Base-by-base conservation (phyloP, 139 green algal species). In the Spirogloea muscicola region DNA sequence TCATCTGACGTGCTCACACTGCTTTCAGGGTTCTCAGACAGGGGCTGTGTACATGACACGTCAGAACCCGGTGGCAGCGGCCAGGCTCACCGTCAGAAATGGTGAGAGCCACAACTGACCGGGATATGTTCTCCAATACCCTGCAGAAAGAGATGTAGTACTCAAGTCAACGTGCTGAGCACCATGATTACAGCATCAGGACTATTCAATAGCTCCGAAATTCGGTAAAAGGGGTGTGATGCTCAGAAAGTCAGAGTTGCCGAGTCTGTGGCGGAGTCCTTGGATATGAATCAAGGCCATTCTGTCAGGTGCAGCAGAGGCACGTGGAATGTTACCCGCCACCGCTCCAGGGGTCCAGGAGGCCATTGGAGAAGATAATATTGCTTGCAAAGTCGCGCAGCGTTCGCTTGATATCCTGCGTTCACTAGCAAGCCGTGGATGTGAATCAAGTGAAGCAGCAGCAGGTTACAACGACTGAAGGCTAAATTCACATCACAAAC, bases 301-400 rank as follows among this genome's bases (percentile, higher is more conserved):
- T n/a, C n/a, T n/a, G n/a, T n/a, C n/a, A n/a, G n/a, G n/a, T n/a
- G n/a, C n/a, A n/a, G n/a, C 13, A 18, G 55, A 10, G 18, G 16
- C 13, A 10, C 13, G 16, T 13, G 13, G 6, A 21, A n/a, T n/a
- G n/a, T 65, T 51, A 80, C 65, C 79, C 83, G 58, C 85, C 88
- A 1, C 76, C 75, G 21, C 52, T 81, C 90, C 90, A 95, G 2
- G 91, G 91, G 84, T 96, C 91, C 0, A 91, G 83, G 48, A 87
- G 65, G 2, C 91, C 91, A 72, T 96, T 96, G 41, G 75, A 88
- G 51, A 96, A 94, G 21, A 91, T 76, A 42, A 95, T 91, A 84
- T 92, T 94, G 46, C 74, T 82, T 18, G 48, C 74, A 60, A 78
- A 82, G 31, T 79, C 43, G 2, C 52, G 52, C 31, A 82, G 65